Evolutionary conservation across 805 yeast genomes (phyloP), one percentile per base, ranked within the genome.

Genomic region (Lipomyces starkeyi): DNA sequence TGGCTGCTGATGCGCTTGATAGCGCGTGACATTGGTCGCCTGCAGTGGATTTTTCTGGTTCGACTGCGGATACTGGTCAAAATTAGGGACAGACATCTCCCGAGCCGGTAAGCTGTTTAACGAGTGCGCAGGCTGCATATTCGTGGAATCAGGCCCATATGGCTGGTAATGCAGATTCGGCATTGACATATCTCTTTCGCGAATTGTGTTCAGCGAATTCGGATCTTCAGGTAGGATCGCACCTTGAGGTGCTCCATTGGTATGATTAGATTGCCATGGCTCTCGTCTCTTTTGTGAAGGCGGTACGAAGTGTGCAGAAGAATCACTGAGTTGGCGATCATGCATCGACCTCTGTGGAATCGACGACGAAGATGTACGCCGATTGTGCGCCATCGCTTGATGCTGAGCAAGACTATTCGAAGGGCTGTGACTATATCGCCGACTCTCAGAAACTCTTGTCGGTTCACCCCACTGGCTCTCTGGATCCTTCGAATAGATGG

Each of bases 141-240:
- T 32, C 34, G 57, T 27, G 47, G 61, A 17, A 8, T 17, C 7
- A 25, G n/a, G 25, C 9, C 34, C 49, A 20, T n/a, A 6, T 11
- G 7, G 5, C 17, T 54, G 29, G 34, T 32, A 59, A n/a, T 43
- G 60, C 17, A 62, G 29, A 56, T 62, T 47, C 11, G 65, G 59
- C 63, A 58, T 53, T 13, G 66, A 56, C 56, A 43, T 22, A 47
- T 49, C 58, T 29, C 57, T n/a, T 53, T 53, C 35, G 8, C 59
- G 34, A 17, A 57, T 55, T n/a, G 14, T n/a, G 40, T 27, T 57
- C 8, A 37, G 52, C 8, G 66, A 40, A 20, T 49, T 22, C 20
- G 59, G 52, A 17, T 27, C 37, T 34, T 59, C 62, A 29, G 49
- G 59, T n/a, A 25, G 32, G 25, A 32, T 55, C 11, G 37, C 59